Evolutionary conservation across 1,139 yeast genomes (phyloP), one percentile per base, ranked within the genome.

Genomic region (Blastobotrys capitulatus): DNA sequence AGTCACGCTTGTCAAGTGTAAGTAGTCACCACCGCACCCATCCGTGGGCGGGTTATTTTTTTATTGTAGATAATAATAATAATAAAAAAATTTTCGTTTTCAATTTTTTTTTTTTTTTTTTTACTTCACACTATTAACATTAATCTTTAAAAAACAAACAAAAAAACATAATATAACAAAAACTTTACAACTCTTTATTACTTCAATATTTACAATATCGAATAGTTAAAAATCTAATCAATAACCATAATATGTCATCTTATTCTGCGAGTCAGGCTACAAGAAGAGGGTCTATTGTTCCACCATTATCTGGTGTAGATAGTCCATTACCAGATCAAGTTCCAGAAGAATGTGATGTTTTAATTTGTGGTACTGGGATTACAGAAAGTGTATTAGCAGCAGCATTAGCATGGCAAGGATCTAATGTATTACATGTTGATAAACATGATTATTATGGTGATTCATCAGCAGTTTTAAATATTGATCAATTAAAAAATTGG

Each of bases 321-420:
- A 78, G 82, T 56, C 89, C 92, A 2, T 75, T 71, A 15, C 51
- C 60, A 6, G 59, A 61, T 36, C 38, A 53, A 27, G 54, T 60
- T 16, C 63, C 66, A 6, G 64, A 65, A 25, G 52, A 60, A 26
- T 87, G 88, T 60, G 99, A 92, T 63, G 96, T 92, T 25, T 75
- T 92, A 42, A 84, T 92, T 51, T 77, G 86, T 58, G 98, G 99
- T 34, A 92, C 98, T 0, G 97, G 97, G 1, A 74, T 94, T 43
- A 83, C 82, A 3, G 96, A 94, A 67, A 80, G 89, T 59, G 82
- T 94, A 13, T 71, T 90, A 50, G 96, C 97, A 0, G 96, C 97
- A 3, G 92, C 97, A 0, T 74, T 92, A 49, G 85, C 97, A 15
- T 92, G 98, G 97, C 96, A 88, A 61, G 97, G 97, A 13, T 83